Conservation (phyloP, 106 monocot genomes). For the Posidonia australis region DNA sequence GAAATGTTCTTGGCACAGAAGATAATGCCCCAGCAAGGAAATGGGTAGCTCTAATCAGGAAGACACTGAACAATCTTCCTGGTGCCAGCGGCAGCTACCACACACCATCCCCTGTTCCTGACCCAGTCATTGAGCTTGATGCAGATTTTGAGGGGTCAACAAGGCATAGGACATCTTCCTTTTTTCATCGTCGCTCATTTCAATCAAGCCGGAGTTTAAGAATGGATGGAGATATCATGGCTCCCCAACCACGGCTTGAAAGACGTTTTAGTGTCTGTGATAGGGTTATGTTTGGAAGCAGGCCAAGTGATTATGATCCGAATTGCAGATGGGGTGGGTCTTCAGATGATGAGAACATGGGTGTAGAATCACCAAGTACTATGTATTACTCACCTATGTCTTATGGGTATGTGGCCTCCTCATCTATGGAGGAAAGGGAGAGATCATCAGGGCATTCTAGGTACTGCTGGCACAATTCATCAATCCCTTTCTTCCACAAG, state of each 20-base stretch:
- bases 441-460: constrained; percentile 23
- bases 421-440: constrained; percentile 37
- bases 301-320: constrained; percentile 51
- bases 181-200: constrained; percentile 52
- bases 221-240: constrained; percentile 40
- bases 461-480: constrained; percentile 10
- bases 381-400: constrained; percentile 40
- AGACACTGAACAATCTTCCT: constrained; percentile 52
- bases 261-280: constrained; percentile 47
- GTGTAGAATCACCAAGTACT: constrained; percentile 31
- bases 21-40: constrained; percentile 63
- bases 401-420: constrained; percentile 26
- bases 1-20: constrained; percentile 65
- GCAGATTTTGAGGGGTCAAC: constrained; percentile 49
- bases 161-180: constrained; percentile 37
- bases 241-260: constrained; percentile 28
- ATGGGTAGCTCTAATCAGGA: constrained; percentile 59
- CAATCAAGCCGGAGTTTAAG: constrained; percentile 47
- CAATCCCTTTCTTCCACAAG: too few species aligned
- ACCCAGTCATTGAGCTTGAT: constrained; percentile 45
- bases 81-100: constrained; percentile 26
- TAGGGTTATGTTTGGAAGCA: constrained; percentile 34
- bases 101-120: constrained; percentile 54
- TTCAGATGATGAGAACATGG: constrained; percentile 36
- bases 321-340: constrained; percentile 39